Percentiles rank a stretch among this genome's conserved stretches.
phyloP scores from a whole-genome alignment of 805 yeast genomes.

The Kockiozyma suomiensis region DNA sequence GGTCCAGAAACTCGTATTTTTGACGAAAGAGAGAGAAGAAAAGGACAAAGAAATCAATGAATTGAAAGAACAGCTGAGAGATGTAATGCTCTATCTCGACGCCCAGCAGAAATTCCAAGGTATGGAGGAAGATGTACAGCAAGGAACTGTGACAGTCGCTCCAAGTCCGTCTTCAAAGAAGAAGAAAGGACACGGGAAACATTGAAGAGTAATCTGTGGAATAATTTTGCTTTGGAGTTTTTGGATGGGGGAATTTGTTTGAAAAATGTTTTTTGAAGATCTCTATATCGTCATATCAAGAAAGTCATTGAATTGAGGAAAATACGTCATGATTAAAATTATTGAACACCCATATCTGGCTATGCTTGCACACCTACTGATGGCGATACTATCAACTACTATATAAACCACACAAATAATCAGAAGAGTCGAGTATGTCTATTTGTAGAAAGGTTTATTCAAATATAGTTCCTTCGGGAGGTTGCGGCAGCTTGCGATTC shows the following conservation, averaged over 20 bases:
- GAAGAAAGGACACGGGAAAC: constrained; percentile 1
- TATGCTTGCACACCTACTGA: background rate
- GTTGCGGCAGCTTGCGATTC: constrained; percentile 86
- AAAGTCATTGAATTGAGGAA: background rate
- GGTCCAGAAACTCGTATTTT: constrained; percentile 46
- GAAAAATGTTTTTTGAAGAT: background rate
- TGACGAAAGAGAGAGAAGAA: constrained; percentile 39
- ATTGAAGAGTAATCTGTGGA: no score
- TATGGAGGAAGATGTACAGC: constrained; percentile 69
- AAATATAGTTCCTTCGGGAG: constrained; percentile 82
- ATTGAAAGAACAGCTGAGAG: constrained; percentile 47
- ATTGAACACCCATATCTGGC: background rate
- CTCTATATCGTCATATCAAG: background rate
- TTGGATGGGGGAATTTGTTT: background rate
- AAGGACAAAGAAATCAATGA: constrained; percentile 39
- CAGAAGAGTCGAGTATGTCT: background rate
- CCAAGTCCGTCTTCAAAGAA: constrained; percentile 20
- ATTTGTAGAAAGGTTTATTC: background rate
- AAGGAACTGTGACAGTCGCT: constrained; percentile 63
- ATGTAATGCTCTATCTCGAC: constrained; percentile 78
- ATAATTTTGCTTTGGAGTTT: background rate
- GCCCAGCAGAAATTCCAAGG: constrained; percentile 70
- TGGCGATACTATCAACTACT: background rate
- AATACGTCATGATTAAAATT: background rate
- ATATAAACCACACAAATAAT: background rate